phyloP scores from a whole-genome alignment of 2,329 filamentous ascomycete species.

The Cytospora piceae region DNA sequence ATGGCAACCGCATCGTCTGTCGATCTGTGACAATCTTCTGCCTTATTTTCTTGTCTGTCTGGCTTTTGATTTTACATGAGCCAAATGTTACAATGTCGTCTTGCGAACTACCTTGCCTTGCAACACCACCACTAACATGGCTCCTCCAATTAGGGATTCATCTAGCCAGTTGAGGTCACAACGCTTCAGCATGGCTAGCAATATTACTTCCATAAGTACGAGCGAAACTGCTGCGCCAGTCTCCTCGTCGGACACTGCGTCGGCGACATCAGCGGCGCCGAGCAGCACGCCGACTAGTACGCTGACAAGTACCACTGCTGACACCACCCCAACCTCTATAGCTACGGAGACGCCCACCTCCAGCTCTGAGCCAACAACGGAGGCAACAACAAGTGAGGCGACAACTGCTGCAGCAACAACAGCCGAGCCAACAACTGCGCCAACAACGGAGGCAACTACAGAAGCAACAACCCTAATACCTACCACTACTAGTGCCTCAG shows the following conservation, averaged over 20 bases:
- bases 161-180: slow-evolving; percentile 21
- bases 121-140: slow-evolving; percentile 29
- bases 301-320: slow-evolving; percentile 29
- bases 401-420: slow-evolving; percentile 7
- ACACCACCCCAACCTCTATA: slow-evolving; percentile 27
- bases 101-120: slow-evolving; percentile 8
- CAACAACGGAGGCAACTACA: neutral
- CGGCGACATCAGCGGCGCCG: slow-evolving; percentile 21
- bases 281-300: slow-evolving; percentile 24
- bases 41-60: slow-evolving; percentile 10
- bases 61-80: neutral
- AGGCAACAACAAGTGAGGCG: slow-evolving; percentile 8
- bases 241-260: slow-evolving; percentile 21
- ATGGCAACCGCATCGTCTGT: slow-evolving; percentile 9
- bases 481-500: slow-evolving; percentile 11
- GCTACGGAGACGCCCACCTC: slow-evolving; percentile 17
- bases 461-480: slow-evolving; percentile 6
- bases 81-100: slow-evolving; percentile 15
- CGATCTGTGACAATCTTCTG: slow-evolving; percentile 11
- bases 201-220: slow-evolving; percentile 29
- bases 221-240: slow-evolving; percentile 21
- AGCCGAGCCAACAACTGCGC: neutral
- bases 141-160: slow-evolving; percentile 23
- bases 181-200: slow-evolving; percentile 29
- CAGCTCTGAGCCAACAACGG: slow-evolving; percentile 4